Base-by-base conservation (phyloP, 208 protist species). In the Cochliopodium minus region DNA sequence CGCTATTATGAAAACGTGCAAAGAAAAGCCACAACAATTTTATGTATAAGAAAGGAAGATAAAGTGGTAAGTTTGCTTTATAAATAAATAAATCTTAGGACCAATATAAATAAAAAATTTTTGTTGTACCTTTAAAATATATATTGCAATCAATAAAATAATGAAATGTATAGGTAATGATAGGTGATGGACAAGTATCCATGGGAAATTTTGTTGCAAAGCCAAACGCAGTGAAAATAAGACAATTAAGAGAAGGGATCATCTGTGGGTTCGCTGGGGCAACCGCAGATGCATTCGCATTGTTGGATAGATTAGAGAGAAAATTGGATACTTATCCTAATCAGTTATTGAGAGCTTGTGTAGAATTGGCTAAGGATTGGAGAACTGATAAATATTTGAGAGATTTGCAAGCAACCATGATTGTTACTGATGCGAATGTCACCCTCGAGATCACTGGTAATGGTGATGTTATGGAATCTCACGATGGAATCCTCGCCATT, bases 281-380 rank as follows among this genome's bases (percentile, higher is more conserved):
- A 65, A 88, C 86, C 17, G 88, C 86, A 4, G 88, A 94, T 55
- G 86, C 83, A n/a, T 81, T 94, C 23, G 83, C 88, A 22, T 66
- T 94, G n/a, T 85, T 92, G 76, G 88, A 94, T 64, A 85, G 85
- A 61, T 69, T 94, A 1, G 85, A 94, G 62, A 77, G 70, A 50
- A 88, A 91, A 66, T 63, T 94, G 2, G 78, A 78, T 45, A 85
- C 91, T 67, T 87, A 87, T 59, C 81, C 86, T 2, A 77, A 84
- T 34, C 83, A 92, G 55, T 74, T 94, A 10, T 79, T 85, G 15
- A 80, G 87, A 17, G 78, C 83, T 0, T 87, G 81, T 33, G 86
- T 92, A 17, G 85, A 91, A 67, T 69, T 92, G n/a, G 85, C 86
- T 2, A 91, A 92, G 71, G 76, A 86, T 51, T 94, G 88, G 88